Conservation (phyloP, 805 yeast genomes). For the Wickerhamiella vanderwaltii region DNA sequence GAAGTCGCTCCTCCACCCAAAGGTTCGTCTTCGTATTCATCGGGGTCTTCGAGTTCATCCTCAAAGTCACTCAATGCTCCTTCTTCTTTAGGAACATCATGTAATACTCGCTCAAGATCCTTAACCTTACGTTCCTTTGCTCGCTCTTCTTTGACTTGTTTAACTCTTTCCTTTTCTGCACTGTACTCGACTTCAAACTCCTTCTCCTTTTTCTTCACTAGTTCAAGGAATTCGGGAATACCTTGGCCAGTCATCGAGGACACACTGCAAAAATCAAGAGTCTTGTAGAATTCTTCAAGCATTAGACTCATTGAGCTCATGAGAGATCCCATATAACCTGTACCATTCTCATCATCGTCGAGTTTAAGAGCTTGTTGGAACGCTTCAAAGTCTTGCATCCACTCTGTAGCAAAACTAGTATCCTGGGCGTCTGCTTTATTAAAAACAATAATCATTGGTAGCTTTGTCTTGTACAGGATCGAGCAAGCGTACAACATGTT, state of each 20-base stretch:
- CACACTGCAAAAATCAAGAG: conserved; percentile 83
- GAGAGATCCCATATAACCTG: conserved; percentile 89
- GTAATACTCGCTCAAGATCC: conserved; percentile 62
- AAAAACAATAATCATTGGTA: conserved; percentile 94
- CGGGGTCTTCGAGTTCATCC: conserved; percentile 23
- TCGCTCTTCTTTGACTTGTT: conserved; percentile 62
- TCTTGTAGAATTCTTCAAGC: conserved; percentile 91
- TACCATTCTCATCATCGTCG: conserved; percentile 51
- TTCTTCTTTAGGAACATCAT: conserved; percentile 51
- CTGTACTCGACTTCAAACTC: conserved; percentile 78
- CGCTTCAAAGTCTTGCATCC: conserved; percentile 95
- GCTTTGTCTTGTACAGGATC: conserved; percentile 83
- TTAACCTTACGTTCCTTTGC: conserved; percentile 62
- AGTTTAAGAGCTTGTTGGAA: conserved; percentile 68
- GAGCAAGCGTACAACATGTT: conserved; percentile 98
- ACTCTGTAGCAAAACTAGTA: conserved; percentile 78
- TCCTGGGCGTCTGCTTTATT: conserved; percentile 85
- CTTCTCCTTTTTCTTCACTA: conserved; percentile 73
- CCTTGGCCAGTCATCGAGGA: conserved; percentile 92
- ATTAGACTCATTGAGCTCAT: conserved; percentile 91
- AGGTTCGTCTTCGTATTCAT: conserved; percentile 13
- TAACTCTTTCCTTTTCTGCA: conserved; percentile 72
- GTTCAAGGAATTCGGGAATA: conserved; percentile 76
- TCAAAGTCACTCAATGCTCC: conserved; percentile 46
- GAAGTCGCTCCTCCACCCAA: too few relatives aligned